phyloP scores from a whole-genome alignment of 2,329 filamentous ascomycete species.

The Trematosphaeria pertusa region DNA sequence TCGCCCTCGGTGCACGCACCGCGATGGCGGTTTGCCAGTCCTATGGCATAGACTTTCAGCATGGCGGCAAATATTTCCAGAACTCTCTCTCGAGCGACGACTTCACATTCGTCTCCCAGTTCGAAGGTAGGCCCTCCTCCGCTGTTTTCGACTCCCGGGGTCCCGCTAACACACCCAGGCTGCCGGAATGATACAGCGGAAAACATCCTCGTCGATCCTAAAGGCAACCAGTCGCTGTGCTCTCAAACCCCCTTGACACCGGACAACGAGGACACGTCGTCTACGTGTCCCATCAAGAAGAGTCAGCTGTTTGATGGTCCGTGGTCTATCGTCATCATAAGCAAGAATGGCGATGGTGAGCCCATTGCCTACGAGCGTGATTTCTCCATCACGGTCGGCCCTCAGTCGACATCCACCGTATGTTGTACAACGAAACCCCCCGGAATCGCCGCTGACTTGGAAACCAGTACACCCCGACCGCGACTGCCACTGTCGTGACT shows the following conservation, averaged over 20 bases:
- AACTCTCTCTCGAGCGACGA: slow-evolving; percentile 47
- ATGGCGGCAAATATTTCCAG: slow-evolving; percentile 50
- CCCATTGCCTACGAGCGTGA: slow-evolving; percentile 51
- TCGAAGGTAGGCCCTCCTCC: slow-evolving; percentile 42
- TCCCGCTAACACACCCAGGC: too few relatives aligned
- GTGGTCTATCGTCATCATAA: slow-evolving; percentile 51
- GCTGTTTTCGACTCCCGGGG: too few relatives aligned
- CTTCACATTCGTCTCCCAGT: slow-evolving; percentile 52
- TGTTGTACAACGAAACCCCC: not conserved
- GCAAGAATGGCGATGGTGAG: slow-evolving; percentile 49
- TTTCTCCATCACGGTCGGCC: slow-evolving; percentile 47
- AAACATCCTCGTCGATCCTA: slow-evolving; percentile 50
- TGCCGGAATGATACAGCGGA: slow-evolving; percentile 46
- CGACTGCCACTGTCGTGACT: slow-evolving; percentile 15
- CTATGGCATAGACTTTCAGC: slow-evolving; percentile 48
- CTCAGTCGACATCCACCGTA: slow-evolving; percentile 40
- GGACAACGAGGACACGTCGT: slow-evolving; percentile 42
- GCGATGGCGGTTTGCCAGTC: slow-evolving; percentile 21
- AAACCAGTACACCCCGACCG: slow-evolving; percentile 6
- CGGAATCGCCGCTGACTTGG: not conserved
- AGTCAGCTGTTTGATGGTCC: slow-evolving; percentile 43
- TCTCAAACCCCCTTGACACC: slow-evolving; percentile 46
- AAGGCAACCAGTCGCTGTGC: slow-evolving; percentile 47
- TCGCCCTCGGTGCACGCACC: slow-evolving; percentile 14
- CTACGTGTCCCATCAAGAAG: slow-evolving; percentile 49